A percentile compares a stretch with the other conserved stretches of the same genome.
Evolutionary conservation across 179 eudicot species (phyloP).

Genomic region (Beta corolliflora): DNA sequence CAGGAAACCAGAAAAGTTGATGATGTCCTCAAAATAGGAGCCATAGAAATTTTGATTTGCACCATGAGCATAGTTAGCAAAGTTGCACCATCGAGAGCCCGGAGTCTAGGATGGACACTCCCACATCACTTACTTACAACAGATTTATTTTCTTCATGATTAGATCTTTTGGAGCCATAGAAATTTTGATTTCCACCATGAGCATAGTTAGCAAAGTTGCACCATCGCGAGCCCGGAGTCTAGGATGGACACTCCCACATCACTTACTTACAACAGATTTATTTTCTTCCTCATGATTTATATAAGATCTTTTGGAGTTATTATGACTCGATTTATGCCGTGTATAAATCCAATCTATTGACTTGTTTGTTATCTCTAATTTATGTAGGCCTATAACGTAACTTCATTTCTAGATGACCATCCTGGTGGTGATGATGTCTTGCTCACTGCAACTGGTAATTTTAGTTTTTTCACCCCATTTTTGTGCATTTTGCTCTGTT

Average conservation of each 20-base stretch:
- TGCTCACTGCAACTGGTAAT: conserved; percentile 63
- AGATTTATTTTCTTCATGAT: not conserved
- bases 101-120: not conserved
- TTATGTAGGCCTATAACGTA: conserved; percentile 64
- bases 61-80: not conserved
- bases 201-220: not conserved
- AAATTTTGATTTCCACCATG: not conserved
- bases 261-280: not conserved
- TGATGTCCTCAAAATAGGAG: too few species aligned
- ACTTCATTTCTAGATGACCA: conserved; percentile 76
- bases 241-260: not conserved
- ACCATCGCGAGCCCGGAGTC: not conserved
- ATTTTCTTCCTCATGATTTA: not conserved
- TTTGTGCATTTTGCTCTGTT: not conserved
- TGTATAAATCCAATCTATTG: not conserved
- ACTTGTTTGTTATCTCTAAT: not conserved
- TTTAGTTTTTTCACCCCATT: not conserved
- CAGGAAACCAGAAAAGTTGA: too few species aligned
- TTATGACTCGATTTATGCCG: not conserved
- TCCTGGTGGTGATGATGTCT: conserved; percentile 82
- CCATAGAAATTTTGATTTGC: not conserved
- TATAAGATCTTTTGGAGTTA: not conserved
- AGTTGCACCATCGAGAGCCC: not conserved
- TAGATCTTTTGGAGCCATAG: not conserved
- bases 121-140: not conserved